phyloP scores from a whole-genome alignment of 2,329 filamentous ascomycete genomes.

The Pyrenochaeta sp. region DNA sequence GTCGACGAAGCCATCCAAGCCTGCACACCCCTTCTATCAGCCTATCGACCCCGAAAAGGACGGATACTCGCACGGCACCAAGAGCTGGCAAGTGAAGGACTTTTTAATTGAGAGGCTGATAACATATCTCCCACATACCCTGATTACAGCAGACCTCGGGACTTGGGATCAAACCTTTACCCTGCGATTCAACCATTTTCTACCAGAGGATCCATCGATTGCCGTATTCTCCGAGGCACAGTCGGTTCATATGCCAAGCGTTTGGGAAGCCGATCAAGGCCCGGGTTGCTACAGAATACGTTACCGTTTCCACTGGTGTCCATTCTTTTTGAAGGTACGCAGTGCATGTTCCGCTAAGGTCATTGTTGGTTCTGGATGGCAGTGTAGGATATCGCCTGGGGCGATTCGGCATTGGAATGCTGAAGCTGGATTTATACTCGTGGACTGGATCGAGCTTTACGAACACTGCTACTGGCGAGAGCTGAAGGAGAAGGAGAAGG shows the following conservation, averaged over 20 bases:
- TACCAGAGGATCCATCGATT: constrained; percentile 17
- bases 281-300: neutral
- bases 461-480: constrained; percentile 12
- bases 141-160: constrained; percentile 16
- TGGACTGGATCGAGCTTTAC: constrained; percentile 17
- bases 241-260: constrained; percentile 6
- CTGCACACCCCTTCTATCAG: neutral
- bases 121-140: constrained; percentile 14
- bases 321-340: neutral
- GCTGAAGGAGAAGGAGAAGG: neutral
- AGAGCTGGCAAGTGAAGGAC: neutral
- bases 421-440: constrained; percentile 8
- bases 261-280: constrained; percentile 3
- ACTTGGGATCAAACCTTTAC: constrained; percentile 3
- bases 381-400: constrained; percentile 9
- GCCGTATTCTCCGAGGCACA: constrained; percentile 18
- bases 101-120: constrained; percentile 1
- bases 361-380: constrained; percentile 13
- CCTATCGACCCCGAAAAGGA: neutral
- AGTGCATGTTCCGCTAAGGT: neutral
- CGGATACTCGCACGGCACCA: neutral
- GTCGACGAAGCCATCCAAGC: too few species aligned
- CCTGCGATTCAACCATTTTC: constrained; percentile 15
- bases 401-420: constrained; percentile 14
- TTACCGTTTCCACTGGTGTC: neutral